Evolutionary conservation across 148 eudicot species (phyloP), one percentile per base, ranked within the genome.

Genomic region (Fallopia convolvulus): DNA sequence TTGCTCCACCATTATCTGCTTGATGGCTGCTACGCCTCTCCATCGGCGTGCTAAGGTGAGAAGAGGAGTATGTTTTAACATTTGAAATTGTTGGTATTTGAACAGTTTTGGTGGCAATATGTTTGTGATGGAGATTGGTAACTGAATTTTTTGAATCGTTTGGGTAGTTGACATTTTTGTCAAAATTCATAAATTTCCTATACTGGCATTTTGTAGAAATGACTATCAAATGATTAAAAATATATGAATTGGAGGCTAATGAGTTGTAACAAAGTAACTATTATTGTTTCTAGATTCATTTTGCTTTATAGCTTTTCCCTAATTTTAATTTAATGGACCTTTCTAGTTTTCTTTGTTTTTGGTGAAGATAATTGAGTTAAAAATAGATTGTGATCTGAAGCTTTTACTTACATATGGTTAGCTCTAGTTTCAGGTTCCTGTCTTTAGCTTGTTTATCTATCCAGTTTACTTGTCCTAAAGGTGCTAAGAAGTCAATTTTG

Each of bases 11-110:
- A 95, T 95, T 77, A 95, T 95, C 33, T 95, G 99, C 77, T 86
- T 95, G 80, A 95, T 95, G 99, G 99, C 99, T 74, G 97, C 92
- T 75, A 93, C 99, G 17, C 99, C 99, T 50, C 90, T 95, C 74
- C 99, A 95, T 83, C 90, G 92, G 12, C 88, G 78, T n/a, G 97
- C 98, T 4, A 95, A 91, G 89, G 99, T 95, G 73, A 46, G 83
- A 17, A 75, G 20, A 20, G 26, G 3, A 4, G 0, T 44, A 58
- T 47, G 39, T 12, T 13, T 12, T 61, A 1, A 7, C 15, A 63
- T 66, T 63, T n/a, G 39, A 17, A 61, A 32, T 18, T 42, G 73
- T 55, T 52, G 13, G 71, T 49, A 20, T n/a, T 13, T 49, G 32
- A 40, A 72, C 46, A 42, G 26, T 71, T 30, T 56, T 56, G 36